These are phyloP conservation scores for Geotrichum carabidarum DNA, from an alignment of 1,139 yeast genomes.

Conservation along the genomic window DNA sequence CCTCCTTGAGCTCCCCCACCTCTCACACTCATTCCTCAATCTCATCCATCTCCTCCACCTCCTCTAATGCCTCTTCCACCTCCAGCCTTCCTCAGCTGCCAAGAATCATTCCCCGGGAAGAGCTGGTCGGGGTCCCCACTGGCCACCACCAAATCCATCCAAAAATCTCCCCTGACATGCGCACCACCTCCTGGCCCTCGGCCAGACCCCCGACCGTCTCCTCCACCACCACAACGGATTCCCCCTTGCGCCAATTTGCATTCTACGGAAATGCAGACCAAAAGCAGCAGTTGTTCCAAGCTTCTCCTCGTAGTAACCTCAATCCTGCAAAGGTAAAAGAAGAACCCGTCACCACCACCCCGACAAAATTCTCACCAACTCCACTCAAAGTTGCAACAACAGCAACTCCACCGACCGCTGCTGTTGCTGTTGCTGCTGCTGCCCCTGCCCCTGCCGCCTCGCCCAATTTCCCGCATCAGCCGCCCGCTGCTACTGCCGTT, in stretches of 20 bases:
- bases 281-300: not conserved
- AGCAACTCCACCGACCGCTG: not conserved
- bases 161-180: slow-evolving; percentile 6
- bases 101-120: slow-evolving; percentile 13
- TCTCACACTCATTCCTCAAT: slow-evolving; percentile 15
- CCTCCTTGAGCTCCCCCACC: slow-evolving; percentile 13
- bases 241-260: slow-evolving; percentile 16
- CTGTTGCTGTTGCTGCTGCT: not conserved
- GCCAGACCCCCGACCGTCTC: slow-evolving; percentile 6
- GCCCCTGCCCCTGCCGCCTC: too few relatives aligned
- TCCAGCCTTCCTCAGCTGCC: slow-evolving; percentile 12
- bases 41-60: slow-evolving; percentile 11
- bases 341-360: not conserved
- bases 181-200: slow-evolving; percentile 6
- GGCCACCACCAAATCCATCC: slow-evolving; percentile 4
- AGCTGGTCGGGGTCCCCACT: not conserved
- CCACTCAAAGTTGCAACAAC: not conserved
- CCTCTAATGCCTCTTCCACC: slow-evolving; percentile 6
- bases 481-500: slow-evolving; percentile 1
- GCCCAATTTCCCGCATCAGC: too few relatives aligned
- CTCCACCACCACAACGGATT: slow-evolving; percentile 2
- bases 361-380: not conserved
- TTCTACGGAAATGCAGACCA: slow-evolving; percentile 11
- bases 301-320: not conserved
- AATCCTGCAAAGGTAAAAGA: slow-evolving; percentile 6